A percentile compares a stretch with the other conserved stretches of the same genome.
Evolutionary conservation across 2,329 filamentous ascomycete genomes (phyloP).

Genomic region (Zopfia rhizophila): DNA sequence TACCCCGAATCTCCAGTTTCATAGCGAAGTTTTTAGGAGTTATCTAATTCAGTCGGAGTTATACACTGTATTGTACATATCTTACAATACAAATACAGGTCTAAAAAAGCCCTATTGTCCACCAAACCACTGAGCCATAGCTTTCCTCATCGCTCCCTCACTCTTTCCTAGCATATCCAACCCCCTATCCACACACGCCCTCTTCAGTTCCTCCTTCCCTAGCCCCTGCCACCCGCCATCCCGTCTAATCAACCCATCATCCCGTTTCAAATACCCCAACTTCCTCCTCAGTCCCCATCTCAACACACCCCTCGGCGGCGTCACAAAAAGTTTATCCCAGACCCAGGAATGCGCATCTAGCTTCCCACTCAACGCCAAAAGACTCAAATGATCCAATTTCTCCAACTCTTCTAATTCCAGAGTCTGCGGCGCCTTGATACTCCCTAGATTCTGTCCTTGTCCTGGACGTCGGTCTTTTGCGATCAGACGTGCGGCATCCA

Average conservation of each 20-base stretch:
- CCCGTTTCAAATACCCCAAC: conserved; percentile 72
- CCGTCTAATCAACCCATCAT: conserved; percentile 74
- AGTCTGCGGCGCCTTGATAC: conserved; percentile 1
- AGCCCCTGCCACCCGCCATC: conserved; percentile 71
- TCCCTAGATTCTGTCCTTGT: conserved; percentile 4
- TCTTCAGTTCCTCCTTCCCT: conserved; percentile 70
- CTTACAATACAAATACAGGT: too few species aligned
- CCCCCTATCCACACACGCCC: conserved; percentile 72
- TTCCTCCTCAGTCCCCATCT: conserved; percentile 62
- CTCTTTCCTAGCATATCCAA: conserved; percentile 38
- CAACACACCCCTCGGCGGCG: conserved; percentile 62
- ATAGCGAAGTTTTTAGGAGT: too few species aligned
- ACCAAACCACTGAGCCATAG: conserved; percentile 32
- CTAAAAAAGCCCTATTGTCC: too few species aligned
- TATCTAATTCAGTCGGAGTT: too few species aligned
- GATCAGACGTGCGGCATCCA: conserved; percentile 31
- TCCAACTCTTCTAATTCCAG: conserved; percentile 18
- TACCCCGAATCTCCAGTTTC: too few species aligned
- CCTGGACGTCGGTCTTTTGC: conserved; percentile 18
- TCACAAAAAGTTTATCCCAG: conserved; percentile 55
- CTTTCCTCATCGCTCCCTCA: conserved; percentile 40
- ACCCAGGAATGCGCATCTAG: conserved; percentile 35
- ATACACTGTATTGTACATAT: too few species aligned
- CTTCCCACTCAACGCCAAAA: conserved; percentile 31
- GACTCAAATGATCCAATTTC: conserved; percentile 24